Base-by-base conservation (phyloP, 805 yeast species). In the Candida fluviatilis region DNA sequence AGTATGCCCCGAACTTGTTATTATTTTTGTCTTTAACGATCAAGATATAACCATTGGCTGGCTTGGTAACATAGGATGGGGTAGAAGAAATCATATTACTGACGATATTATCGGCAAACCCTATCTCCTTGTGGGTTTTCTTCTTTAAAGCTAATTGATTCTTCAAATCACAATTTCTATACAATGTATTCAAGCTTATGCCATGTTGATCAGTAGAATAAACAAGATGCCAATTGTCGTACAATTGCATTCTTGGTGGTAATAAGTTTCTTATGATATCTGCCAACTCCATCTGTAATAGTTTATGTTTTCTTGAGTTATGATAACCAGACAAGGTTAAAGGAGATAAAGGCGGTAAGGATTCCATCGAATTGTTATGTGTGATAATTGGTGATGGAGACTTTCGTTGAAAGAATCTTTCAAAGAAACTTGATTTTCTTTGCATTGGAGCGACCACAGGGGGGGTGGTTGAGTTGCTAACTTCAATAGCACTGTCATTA, bases 161-260 rank as follows among this genome's bases (percentile, higher is more conserved):
- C 7, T 57, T 65, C 0, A 84, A 83, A 33, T 64, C 64, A 39
- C 77, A 59, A 33, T 70, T 65, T 12, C 73, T 64, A 55, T 90
- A 91, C 13, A 93, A 60, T 0, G 98, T 89, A 41, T 75, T 79
- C 38, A 91, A 58, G 0, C 96, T 85, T 0, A 95, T 82, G 0
- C 99, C 99, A 56, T 89, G 86, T 58, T 88, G 96, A 49, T 90
- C 97, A 43, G 87, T 61, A n/a, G 93, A 82, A 55, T 90, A 91
- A 2, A 80, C 58, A 35, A 93, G 59, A 4, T 72, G 60, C 99
- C 98, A 93, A 4, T 74, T 73, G 27, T 83, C 81, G 43, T 77
- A 77, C 17, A 91, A 67, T 56, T 88, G 96, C 28, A 85, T 65
- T 34, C 97, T 68, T 4, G 86, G 73, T 0, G 97, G 96, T 42